Base-by-base conservation (phyloP, 305 asterid genomes). In the Withania somnifera region DNA sequence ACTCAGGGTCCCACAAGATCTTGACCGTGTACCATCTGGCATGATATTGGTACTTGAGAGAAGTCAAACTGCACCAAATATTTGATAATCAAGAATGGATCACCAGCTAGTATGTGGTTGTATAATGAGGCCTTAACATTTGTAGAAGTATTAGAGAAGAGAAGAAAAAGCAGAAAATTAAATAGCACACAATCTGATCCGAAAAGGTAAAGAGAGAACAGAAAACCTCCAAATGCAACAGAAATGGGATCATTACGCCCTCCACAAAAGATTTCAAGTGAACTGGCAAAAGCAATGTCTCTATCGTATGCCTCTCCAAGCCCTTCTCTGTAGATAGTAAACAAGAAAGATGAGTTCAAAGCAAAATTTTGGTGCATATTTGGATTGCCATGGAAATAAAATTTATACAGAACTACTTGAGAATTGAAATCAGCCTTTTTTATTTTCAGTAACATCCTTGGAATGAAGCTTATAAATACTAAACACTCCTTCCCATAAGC, bases 301-400 rank as follows among this genome's bases (percentile, higher is more conserved):
- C 91, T 92, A 75, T 93, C 98, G 81, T 90, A 93, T 88, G 94
- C 95, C 85, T 96, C 99, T 83, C 95, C 98, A 84, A 94, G 97
- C 84, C 99, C 99, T 84, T 94, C 99, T 51, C 99, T 96, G 91
- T 67, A 85, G 85, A 88, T 83, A 54, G 86, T 83, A 45, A 84
- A 79, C 76, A 87, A 82, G 84, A 66, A 84, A 63, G 57, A 66
- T 57, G 24, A 80, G 77, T 77, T 66, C 28, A 69, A 45, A 60
- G 81, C 66, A 52, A 53, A 34, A 79, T 67, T 22, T 22, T 64
- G 0, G 60, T 47, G 84, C 82, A 63, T 57, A 82, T 45, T n/a
- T 68, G 73, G 47, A 63, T 47, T 8, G 36, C 50, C 45, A 10
- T 36, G 8, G 28, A 58, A 66, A 66, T 38, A 38, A 71, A 68